These are phyloP conservation scores for Penicillium sp. DNA, from an alignment of 2,329 filamentous ascomycete genomes.

Conservation along the genomic window DNA sequence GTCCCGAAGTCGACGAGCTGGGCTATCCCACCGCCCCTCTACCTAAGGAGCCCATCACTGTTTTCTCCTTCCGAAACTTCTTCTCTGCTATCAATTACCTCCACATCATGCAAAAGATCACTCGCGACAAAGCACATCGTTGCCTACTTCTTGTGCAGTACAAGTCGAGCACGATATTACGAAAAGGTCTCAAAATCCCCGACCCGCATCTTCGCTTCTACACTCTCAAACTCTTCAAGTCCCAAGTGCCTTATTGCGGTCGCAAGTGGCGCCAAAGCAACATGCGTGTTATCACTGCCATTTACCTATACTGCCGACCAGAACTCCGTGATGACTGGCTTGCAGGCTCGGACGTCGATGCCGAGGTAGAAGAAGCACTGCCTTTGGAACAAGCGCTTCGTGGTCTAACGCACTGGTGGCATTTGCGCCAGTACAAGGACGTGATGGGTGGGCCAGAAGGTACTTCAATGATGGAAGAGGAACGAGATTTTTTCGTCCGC, in stretches of 20 bases:
- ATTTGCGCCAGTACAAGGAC: constrained; percentile 76
- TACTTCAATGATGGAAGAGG: constrained; percentile 61
- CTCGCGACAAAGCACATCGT: constrained; percentile 90
- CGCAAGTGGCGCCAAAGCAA: constrained; percentile 97
- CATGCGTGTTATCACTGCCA: constrained; percentile 97
- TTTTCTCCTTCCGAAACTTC: constrained; percentile 91
- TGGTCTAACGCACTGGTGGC: constrained; percentile 91
- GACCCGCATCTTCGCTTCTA: constrained; percentile 85
- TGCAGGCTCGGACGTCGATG: constrained; percentile 82
- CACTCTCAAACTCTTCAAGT: constrained; percentile 97
- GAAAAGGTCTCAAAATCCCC: constrained; percentile 86
- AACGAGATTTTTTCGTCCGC: constrained; percentile 74
- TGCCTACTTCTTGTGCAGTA: constrained; percentile 92
- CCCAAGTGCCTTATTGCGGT: constrained; percentile 95
- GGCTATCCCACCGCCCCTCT: constrained; percentile 71
- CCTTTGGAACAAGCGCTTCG: constrained; percentile 88
- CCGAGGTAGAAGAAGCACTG: constrained; percentile 87
- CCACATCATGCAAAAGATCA: constrained; percentile 95
- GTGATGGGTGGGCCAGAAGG: constrained; percentile 59
- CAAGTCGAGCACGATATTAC: constrained; percentile 87
- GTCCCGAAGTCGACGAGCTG: constrained; percentile 74
- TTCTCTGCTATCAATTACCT: constrained; percentile 94
- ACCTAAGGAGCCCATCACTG: constrained; percentile 71
- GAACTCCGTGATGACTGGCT: constrained; percentile 96
- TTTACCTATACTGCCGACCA: constrained; percentile 89